A percentile compares a stretch with the other conserved stretches of the same genome.
Evolutionary conservation across 2,329 filamentous ascomycete genomes (phyloP).

Genomic region (Zymoseptoria pseudotritici): DNA sequence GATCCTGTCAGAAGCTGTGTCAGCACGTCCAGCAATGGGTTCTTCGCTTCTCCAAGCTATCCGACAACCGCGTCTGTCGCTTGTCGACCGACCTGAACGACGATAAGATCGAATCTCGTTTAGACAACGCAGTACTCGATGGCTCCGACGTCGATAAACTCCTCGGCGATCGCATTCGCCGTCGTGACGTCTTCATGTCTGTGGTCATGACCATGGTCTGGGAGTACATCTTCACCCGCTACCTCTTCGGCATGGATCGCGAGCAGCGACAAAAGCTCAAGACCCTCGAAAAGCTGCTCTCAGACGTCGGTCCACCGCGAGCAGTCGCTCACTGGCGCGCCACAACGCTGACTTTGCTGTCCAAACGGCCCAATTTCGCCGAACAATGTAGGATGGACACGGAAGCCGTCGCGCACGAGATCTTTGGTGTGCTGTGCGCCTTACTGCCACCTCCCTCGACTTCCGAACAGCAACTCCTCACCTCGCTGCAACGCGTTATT

Average conservation of each 20-base stretch:
- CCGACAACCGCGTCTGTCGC: constrained; percentile 81
- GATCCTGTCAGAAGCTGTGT: constrained; percentile 87
- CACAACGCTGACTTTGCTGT: constrained; percentile 82
- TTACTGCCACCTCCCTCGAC: constrained; percentile 82
- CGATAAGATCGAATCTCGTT: constrained; percentile 85
- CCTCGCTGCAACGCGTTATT: constrained; percentile 81
- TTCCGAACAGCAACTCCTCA: constrained; percentile 70
- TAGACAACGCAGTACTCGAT: constrained; percentile 91
- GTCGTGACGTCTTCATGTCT: constrained; percentile 95
- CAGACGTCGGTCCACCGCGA: constrained; percentile 75
- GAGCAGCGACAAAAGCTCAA: constrained; percentile 98
- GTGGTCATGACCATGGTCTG: constrained; percentile 99
- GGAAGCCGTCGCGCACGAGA: constrained; percentile 87
- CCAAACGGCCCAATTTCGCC: constrained; percentile 70
- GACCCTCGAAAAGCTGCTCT: constrained; percentile 81
- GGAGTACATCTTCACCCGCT: constrained; percentile 97
- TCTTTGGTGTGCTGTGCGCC: constrained; percentile 74
- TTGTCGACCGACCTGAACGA: constrained; percentile 77
- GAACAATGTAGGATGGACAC: constrained; percentile 81
- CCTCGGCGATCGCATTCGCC: constrained; percentile 76
- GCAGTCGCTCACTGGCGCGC: constrained; percentile 98
- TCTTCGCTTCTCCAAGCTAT: constrained; percentile 94
- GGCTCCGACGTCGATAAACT: constrained; percentile 87
- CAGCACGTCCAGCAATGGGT: constrained; percentile 98
- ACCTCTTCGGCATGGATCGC: constrained; percentile 96